Evolutionary conservation across 805 yeast species (phyloP).

Genomic region (Tetrapisispora namnaoensis): DNA sequence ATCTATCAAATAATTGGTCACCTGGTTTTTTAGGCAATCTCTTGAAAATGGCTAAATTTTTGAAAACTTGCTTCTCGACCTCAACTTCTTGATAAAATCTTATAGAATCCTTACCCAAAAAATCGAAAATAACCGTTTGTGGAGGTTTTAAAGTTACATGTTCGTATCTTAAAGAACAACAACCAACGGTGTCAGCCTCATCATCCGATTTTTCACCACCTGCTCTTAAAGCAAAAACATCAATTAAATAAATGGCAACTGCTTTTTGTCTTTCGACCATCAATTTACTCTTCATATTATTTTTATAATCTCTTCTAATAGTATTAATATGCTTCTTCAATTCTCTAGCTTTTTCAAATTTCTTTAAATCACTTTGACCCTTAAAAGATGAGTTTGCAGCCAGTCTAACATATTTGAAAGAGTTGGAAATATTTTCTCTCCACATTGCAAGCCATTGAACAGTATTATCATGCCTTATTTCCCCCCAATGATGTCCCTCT

Average conservation of each 20-base stretch:
- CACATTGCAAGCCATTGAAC: slow-evolving; percentile 97
- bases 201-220: slow-evolving; percentile 97
- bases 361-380: slow-evolving; percentile 83
- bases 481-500: slow-evolving; percentile 84
- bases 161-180: slow-evolving; percentile 87
- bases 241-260: slow-evolving; percentile 86
- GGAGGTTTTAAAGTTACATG: slow-evolving; percentile 84
- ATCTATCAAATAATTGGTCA: slow-evolving; percentile 83
- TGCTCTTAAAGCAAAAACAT: slow-evolving; percentile 89
- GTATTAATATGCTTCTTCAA: slow-evolving; percentile 60
- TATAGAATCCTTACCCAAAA: slow-evolving; percentile 91
- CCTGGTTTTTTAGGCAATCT: slow-evolving; percentile 85
- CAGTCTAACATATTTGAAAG: slow-evolving; percentile 79
- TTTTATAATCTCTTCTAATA: slow-evolving; percentile 67
- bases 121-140: slow-evolving; percentile 76
- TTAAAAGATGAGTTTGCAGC: slow-evolving; percentile 86
- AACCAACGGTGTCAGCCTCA: slow-evolving; percentile 97
- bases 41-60: slow-evolving; percentile 77
- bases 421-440: slow-evolving; percentile 83
- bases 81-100: slow-evolving; percentile 86
- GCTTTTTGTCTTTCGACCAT: slow-evolving; percentile 90
- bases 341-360: slow-evolving; percentile 89
- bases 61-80: slow-evolving; percentile 86
- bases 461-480: slow-evolving; percentile 74
- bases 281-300: slow-evolving; percentile 56